These are phyloP conservation scores for Xylaria sp. DNA, from an alignment of 2,329 filamentous ascomycete species.

Conservation along the genomic window DNA sequence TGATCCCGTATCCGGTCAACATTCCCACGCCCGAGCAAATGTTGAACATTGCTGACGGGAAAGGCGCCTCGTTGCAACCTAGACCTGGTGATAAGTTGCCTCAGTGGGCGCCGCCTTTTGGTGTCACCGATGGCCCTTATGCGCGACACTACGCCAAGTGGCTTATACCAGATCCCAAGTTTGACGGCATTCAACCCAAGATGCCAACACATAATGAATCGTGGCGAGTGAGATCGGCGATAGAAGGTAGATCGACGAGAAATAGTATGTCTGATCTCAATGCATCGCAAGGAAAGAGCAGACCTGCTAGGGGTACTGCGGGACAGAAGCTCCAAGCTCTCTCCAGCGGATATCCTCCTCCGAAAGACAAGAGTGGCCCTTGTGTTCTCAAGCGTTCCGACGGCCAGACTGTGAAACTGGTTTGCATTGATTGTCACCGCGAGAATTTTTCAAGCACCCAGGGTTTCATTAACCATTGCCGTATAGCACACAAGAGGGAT, in stretches of 20 bases:
- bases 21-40: conserved; percentile 74
- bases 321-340: conserved; percentile 76
- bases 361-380: conserved; percentile 85
- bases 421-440: conserved; percentile 87
- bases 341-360: conserved; percentile 74
- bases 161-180: conserved; percentile 88
- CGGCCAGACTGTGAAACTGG: conserved; percentile 86
- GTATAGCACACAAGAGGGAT: conserved; percentile 91
- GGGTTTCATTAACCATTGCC: conserved; percentile 99
- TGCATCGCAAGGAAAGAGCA: conserved; percentile 59
- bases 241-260: conserved; percentile 82
- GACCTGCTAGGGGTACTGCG: conserved; percentile 60
- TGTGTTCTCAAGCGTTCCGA: conserved; percentile 88
- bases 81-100: conserved; percentile 73
- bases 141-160: conserved; percentile 94
- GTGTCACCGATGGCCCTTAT: conserved; percentile 91
- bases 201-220: conserved; percentile 56
- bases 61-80: conserved; percentile 75
- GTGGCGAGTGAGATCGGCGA: conserved; percentile 58
- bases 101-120: conserved; percentile 86
- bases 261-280: conserved; percentile 73
- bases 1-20: conserved; percentile 87
- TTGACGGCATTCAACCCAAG: conserved; percentile 74
- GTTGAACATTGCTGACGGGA: conserved; percentile 78
- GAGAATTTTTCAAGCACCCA: conserved; percentile 96